Percentiles rank a stretch among this genome's conserved stretches.
Evolutionary conservation across 306 rosid species (phyloP).

Genomic region (Castanopsis chinensis): DNA sequence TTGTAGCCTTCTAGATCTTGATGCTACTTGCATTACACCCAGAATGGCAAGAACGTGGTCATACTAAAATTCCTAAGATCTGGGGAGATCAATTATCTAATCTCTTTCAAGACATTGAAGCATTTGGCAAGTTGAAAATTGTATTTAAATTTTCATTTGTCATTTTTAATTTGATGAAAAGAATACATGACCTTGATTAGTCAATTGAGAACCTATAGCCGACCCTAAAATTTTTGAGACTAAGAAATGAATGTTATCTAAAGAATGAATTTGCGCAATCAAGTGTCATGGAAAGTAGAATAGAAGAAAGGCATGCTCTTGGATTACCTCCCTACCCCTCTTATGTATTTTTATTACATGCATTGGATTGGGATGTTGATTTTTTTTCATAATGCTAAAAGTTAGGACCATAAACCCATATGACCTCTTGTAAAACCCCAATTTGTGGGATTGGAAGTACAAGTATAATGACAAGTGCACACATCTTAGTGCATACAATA

Average conservation of each 20-base stretch:
- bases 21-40: conserved; percentile 26
- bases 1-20: conserved; percentile 25
- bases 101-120: conserved; percentile 9
- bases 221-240: too few relatives aligned
- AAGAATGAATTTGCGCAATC: background rate
- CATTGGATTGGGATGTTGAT: background rate
- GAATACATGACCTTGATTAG: too few relatives aligned
- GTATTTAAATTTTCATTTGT: background rate
- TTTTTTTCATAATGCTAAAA: background rate
- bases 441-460: background rate
- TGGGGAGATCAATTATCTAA: background rate
- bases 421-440: background rate
- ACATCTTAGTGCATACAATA: too few relatives aligned
- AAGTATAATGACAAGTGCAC: too few relatives aligned
- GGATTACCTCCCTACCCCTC: too few relatives aligned
- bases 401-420: background rate
- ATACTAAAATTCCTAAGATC: conserved; percentile 18
- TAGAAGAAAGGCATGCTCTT: background rate
- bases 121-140: conserved; percentile 16
- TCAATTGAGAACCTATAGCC: too few relatives aligned
- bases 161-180: too few relatives aligned
- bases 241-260: background rate
- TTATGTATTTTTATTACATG: too few relatives aligned
- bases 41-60: conserved; percentile 26
- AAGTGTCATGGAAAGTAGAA: background rate